Evolutionary conservation across 2,329 filamentous ascomycete species (phyloP).

Genomic region (Xylariales sp.): DNA sequence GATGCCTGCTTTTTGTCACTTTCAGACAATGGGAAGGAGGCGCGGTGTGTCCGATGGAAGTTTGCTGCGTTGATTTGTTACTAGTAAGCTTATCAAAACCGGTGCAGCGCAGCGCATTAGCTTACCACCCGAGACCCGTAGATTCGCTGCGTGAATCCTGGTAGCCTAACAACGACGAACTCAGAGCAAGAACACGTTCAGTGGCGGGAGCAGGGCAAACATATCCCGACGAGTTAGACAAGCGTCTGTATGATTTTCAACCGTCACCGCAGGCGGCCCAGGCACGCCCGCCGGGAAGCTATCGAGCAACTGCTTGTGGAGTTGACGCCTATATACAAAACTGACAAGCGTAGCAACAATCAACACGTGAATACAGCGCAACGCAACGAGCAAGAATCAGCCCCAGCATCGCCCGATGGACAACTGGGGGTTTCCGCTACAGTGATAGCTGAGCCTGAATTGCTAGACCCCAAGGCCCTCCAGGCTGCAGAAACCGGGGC

Average conservation of each 20-base stretch:
- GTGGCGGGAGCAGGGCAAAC: background rate
- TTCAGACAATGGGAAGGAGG: too few relatives aligned
- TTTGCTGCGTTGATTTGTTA: too few relatives aligned
- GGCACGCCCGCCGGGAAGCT: slow-evolving; percentile 6
- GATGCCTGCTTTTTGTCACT: too few relatives aligned
- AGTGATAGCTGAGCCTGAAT: background rate
- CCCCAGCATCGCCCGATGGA: background rate
- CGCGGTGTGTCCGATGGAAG: too few relatives aligned
- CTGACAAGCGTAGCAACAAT: background rate
- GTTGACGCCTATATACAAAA: slow-evolving; percentile 21
- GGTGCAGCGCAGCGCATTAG: too few relatives aligned
- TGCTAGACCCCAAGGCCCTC: background rate
- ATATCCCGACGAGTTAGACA: slow-evolving; percentile 23
- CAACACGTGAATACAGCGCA: background rate
- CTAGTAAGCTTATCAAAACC: too few relatives aligned
- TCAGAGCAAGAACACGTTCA: background rate
- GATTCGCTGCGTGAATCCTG: too few relatives aligned
- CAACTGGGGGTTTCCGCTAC: background rate
- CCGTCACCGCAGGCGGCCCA: background rate
- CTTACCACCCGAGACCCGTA: too few relatives aligned
- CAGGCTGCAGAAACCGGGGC: background rate
- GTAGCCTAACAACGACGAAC: too few relatives aligned
- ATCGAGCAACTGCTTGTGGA: slow-evolving; percentile 29
- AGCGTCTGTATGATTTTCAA: slow-evolving; percentile 13
- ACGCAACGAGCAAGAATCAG: background rate